Percentiles rank a stretch among this genome's conserved stretches.
Evolutionary conservation across 2,329 filamentous ascomycete species (phyloP).

Genomic region (Clarireedia paspali): DNA sequence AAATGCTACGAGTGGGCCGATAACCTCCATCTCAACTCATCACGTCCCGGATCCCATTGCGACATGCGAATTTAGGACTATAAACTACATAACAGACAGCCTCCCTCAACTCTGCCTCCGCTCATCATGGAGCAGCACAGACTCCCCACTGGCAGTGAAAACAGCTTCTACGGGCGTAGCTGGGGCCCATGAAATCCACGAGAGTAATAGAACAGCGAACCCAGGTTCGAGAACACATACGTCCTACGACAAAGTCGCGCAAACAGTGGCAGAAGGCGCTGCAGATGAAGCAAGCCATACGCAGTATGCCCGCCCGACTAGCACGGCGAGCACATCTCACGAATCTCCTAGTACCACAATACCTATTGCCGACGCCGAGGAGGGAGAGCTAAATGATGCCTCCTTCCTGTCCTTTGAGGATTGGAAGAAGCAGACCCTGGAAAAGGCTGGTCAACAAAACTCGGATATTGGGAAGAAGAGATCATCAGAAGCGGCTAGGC

Average conservation of each 20-base stretch:
- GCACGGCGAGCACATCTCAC: background rate
- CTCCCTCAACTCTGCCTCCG: slow-evolving; percentile 28
- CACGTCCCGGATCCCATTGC: slow-evolving; percentile 12
- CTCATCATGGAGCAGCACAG: slow-evolving; percentile 24
- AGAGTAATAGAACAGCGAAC: background rate
- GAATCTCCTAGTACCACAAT: background rate
- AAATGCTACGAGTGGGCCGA: slow-evolving; percentile 18
- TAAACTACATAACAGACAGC: slow-evolving; percentile 31
- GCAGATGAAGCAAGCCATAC: slow-evolving; percentile 4
- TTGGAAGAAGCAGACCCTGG: slow-evolving; percentile 92
- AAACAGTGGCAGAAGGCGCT: background rate
- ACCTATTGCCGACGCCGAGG: slow-evolving; percentile 16
- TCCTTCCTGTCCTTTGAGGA: slow-evolving; percentile 96
- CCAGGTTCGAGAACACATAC: background rate
- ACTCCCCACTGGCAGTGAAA: slow-evolving; percentile 11
- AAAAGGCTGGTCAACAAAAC: slow-evolving; percentile 71
- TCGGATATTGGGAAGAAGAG: slow-evolving; percentile 55
- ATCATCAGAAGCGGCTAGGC: slow-evolving; percentile 38
- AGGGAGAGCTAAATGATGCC: slow-evolving; percentile 42
- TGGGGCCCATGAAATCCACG: background rate
- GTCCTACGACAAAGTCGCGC: background rate
- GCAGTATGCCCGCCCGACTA: background rate
- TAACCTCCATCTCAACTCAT: slow-evolving; percentile 6
- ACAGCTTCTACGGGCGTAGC: background rate
- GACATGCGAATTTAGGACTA: slow-evolving; percentile 29